These are phyloP conservation scores for Lipomyces orientalis DNA, from an alignment of 805 yeast species.

Conservation along the genomic window DNA sequence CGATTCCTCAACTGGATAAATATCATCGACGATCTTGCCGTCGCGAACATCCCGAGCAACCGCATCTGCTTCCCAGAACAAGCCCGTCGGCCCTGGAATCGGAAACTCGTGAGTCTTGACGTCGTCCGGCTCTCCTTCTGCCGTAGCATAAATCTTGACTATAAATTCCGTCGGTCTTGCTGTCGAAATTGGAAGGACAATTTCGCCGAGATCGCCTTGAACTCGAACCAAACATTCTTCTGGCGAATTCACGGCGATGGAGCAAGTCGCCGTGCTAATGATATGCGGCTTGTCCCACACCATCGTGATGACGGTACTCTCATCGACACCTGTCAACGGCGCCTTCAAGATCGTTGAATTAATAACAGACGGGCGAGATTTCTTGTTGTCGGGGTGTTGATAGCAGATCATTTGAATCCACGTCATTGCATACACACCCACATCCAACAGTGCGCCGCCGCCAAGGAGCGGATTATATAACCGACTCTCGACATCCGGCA, in stretches of 20 bases:
- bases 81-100: constrained; percentile 49
- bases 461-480: constrained; percentile 55
- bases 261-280: constrained; percentile 17
- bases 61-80: constrained; percentile 63
- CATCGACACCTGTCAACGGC: constrained; percentile 26
- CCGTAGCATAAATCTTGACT: constrained; percentile 8
- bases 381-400: constrained; percentile 24
- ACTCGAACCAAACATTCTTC: constrained; percentile 14
- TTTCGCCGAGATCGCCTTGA: constrained; percentile 28
- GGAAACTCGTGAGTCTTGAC: constrained; percentile 11
- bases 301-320: constrained; percentile 15
- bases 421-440: constrained; percentile 60
- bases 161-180: constrained; percentile 21
- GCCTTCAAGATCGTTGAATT: constrained; percentile 10
- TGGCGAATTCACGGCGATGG: constrained; percentile 5
- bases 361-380: constrained; percentile 18
- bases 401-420: constrained; percentile 41
- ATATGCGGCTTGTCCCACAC: constrained; percentile 20
- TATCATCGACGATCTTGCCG: constrained; percentile 49
- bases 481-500: constrained; percentile 46
- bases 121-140: constrained; percentile 5
- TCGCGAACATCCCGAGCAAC: constrained; percentile 53
- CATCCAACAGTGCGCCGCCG: constrained; percentile 62
- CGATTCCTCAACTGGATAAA: constrained; percentile 55
- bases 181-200: constrained; percentile 21